Base-by-base conservation (phyloP, 352 stramenopile species). In the Blastocystis hominis region DNA sequence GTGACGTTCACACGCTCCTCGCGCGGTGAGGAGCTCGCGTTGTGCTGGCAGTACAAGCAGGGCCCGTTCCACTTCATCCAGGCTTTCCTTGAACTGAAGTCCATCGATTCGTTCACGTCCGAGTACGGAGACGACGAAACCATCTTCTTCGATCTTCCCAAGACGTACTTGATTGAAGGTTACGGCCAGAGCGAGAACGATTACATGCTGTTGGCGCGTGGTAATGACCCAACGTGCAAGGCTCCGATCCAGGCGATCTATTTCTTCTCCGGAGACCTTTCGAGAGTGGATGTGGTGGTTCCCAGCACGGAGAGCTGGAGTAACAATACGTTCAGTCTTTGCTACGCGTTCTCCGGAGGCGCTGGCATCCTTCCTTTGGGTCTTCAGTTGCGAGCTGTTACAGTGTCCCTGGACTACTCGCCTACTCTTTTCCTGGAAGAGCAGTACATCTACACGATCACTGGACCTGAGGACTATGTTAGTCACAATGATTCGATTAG, bases 41-140 rank as follows among this genome's bases (percentile, higher is more conserved):
- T 84, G 72, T 84, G 72, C 72, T 84, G 72, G 72, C 15, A 84
- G 72, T 84, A 68, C 36, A 84, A 50, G 40, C 44, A 50, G 6
- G 72, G 72, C 20, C 50, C 72, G 10, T 84, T 53, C 72, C 62
- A 54, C 55, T 50, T 46, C 24, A 53, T 84, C 46, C 24, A 69
- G 24, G 6, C 59, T 53, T 40, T 84, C 47, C 17, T 84, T 46
- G 24, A 84, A 2, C 30, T 84, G 50, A n/a, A 68, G n/a, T 64
- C 72, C 0, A 64, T 84, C n/a, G 72, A 84, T 46, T 69, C 53
- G 0, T 84, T 84, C 50, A 24, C 47, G 20, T 17, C 72, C 30
- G 34, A 84, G 72, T 84, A 68, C 30, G 72, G 72, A 17, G 36
- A 40, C 38, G 30, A 44, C n/a, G 1, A 84, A 30, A 34, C 54